Evolutionary conservation across 257 asterid species (phyloP).

Genomic region (Coffea eugenioides): DNA sequence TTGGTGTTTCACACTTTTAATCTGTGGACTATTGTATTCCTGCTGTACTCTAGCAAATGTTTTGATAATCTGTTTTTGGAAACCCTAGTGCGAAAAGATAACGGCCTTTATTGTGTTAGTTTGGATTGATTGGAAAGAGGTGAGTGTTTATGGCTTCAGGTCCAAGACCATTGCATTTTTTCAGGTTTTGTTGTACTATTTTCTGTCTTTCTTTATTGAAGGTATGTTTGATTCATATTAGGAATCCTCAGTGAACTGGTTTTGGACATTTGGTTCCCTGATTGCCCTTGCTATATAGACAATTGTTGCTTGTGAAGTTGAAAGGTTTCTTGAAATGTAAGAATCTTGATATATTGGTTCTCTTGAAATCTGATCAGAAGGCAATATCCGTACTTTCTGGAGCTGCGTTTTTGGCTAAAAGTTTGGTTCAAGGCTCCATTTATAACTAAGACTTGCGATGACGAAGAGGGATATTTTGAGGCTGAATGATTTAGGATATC

Average conservation of each 20-base stretch:
- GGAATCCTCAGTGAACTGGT: background rate
- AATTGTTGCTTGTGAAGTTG: background rate
- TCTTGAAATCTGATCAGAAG: background rate
- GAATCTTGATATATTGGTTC: no score
- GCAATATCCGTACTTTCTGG: background rate
- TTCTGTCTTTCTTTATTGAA: no score
- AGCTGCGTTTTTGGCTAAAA: background rate
- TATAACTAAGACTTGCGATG: no score
- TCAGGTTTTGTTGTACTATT: background rate
- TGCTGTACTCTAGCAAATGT: background rate
- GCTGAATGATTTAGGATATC: no score
- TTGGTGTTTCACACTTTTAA: background rate
- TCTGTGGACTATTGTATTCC: background rate
- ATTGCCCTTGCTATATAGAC: background rate
- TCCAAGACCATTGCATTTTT: no score
- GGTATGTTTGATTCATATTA: no score
- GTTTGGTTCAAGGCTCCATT: no score
- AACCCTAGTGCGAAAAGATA: background rate
- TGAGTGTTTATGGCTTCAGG: background rate
- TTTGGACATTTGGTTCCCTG: background rate
- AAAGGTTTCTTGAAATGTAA: background rate
- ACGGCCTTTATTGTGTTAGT: background rate
- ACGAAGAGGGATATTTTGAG: no score
- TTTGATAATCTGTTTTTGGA: background rate
- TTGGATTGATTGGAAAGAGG: background rate